These are phyloP conservation scores for Lepidium africanum DNA, from an alignment of 345 rosid genomes.

Conservation along the genomic window DNA sequence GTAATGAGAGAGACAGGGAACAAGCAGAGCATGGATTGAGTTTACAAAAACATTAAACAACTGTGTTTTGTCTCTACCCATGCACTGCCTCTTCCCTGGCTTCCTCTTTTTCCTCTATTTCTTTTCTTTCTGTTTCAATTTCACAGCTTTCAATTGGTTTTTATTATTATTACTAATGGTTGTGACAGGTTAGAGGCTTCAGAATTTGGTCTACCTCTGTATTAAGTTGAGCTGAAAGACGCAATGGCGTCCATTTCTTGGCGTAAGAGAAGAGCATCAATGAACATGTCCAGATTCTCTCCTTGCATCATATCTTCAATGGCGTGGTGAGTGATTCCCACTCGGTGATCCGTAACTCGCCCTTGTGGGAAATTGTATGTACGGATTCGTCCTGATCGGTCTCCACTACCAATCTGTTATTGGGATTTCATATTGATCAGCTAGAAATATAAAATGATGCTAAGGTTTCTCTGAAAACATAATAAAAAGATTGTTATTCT, in stretches of 20 bases:
- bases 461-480: background rate
- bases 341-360: constrained; percentile 82
- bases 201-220: constrained; percentile 3
- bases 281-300: constrained; percentile 67
- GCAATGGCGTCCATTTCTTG: constrained; percentile 97
- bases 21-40: constrained; percentile 68
- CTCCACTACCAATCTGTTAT: constrained; percentile 86
- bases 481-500: background rate
- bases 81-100: constrained; percentile 99
- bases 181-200: background rate
- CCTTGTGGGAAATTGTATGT: constrained; percentile 97
- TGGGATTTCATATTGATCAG: background rate
- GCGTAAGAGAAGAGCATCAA: constrained; percentile 80
- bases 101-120: constrained; percentile 30
- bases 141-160: background rate
- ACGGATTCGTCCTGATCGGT: constrained; percentile 83
- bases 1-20: constrained; percentile 49
- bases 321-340: constrained; percentile 77
- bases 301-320: constrained; percentile 74
- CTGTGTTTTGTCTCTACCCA: constrained; percentile 52
- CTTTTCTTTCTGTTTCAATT: background rate
- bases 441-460: background rate
- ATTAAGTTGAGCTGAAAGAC: constrained; percentile 51
- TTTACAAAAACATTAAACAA: constrained; percentile 31
- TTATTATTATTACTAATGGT: constrained; percentile 3